Percentiles rank a stretch among this genome's conserved stretches.
Evolutionary conservation across 768 basidiomycete species (phyloP).

Genomic region (Gloeopeniophorella convolvens): DNA sequence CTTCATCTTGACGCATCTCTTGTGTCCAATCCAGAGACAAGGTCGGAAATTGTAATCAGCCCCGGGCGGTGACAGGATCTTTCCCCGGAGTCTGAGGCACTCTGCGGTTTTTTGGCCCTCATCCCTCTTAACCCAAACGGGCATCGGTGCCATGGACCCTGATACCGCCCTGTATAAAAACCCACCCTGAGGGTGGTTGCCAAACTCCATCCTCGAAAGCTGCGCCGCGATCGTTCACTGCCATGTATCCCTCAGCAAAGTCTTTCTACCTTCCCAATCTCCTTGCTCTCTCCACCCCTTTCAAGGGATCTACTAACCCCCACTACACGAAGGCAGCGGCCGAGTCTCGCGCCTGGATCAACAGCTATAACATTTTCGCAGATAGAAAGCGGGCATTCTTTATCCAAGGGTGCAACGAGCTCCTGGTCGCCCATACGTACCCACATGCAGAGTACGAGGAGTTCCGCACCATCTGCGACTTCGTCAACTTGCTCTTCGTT

Average conservation of each 20-base stretch:
- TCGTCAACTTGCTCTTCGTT: slow-evolving; percentile 47
- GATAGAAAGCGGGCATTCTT: slow-evolving; percentile 60
- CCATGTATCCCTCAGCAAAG: slow-evolving; percentile 20
- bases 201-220: not conserved
- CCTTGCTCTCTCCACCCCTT: slow-evolving; percentile 36
- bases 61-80: not conserved
- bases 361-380: slow-evolving; percentile 53
- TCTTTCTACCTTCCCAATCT: slow-evolving; percentile 53
- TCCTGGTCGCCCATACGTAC: slow-evolving; percentile 58
- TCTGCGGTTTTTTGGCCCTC: too few relatives aligned
- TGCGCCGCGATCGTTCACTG: not conserved
- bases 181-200: not conserved
- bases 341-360: slow-evolving; percentile 60
- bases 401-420: slow-evolving; percentile 54
- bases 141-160: too few relatives aligned
- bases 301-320: slow-evolving; percentile 49
- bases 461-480: slow-evolving; percentile 60
- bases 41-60: slow-evolving; percentile 3
- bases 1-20: not conserved
- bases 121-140: too few relatives aligned
- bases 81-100: not conserved
- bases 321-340: slow-evolving; percentile 50
- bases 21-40: slow-evolving; percentile 3
- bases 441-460: slow-evolving; percentile 53
- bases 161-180: too few relatives aligned